Evolutionary conservation across 192 early-diverging fungal species (phyloP), one percentile per base, ranked within the genome.

Genomic region (Backusella morwellensis): DNA sequence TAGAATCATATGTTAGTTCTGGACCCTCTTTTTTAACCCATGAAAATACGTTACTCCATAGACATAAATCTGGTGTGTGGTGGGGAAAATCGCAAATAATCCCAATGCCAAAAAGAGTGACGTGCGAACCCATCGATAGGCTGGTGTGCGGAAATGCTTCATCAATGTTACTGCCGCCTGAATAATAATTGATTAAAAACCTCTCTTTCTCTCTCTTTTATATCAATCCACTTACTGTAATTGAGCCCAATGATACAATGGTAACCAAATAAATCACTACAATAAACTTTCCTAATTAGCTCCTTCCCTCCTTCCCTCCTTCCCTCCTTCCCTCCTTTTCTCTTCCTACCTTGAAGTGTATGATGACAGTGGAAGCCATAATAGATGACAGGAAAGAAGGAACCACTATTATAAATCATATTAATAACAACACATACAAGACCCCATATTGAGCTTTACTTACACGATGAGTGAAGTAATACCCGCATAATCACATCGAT

Each of bases 401-500:
- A 79, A 34, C 78, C 78, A 75, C 73, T 79, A 41, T 44, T 54
- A 26, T 19, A 19, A 52, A 19, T 21, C 15, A 52, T 32, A 32
- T 32, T 32, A 32, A 32, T 32, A 32, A 32, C 32, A 52, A 52
- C 4, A 52, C 15, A 52, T 14, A 52, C 4, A 52, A 12, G 3
- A 26, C 23, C 17, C 5, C n/a, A 32, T 32, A 32, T 32, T 32
- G 32, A n/a, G 7, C 4, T 59, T 8, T 67, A 84, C 85, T 74
- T 78, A 89, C 76, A 92, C 88, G 68, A 95, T 96, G 52, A 97
- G 85, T 21, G 89, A 78, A 32, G 95, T 93, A 75, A 97, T 98
- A 14, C 96, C 96, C 23, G 93, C 87, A 88, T 97, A 98, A 82
- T 97, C 97, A 72, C 93, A 93, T 79, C 94, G 90, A 86, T 96